Conservation (phyloP, 2,329 filamentous ascomycete species). For the Claviceps capensis region DNA sequence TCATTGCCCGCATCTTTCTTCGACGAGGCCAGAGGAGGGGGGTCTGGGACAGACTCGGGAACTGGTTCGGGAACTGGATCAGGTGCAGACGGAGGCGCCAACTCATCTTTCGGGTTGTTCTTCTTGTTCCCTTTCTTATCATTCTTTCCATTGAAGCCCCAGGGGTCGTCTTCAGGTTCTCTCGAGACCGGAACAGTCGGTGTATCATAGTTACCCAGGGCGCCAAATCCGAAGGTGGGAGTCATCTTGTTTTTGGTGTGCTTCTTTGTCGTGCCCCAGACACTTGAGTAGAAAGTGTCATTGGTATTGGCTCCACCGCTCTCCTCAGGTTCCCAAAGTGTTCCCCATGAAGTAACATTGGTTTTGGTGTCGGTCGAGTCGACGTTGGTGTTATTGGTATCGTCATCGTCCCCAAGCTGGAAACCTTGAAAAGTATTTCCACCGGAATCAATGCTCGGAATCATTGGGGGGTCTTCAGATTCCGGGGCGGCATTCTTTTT, state of each 20-base stretch:
- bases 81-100: constrained; percentile 7
- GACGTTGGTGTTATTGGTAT: constrained; percentile 44
- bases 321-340: constrained; percentile 31
- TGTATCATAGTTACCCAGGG: constrained; percentile 28
- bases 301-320: constrained; percentile 17
- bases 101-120: constrained; percentile 7
- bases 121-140: constrained; percentile 28
- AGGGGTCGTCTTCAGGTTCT: constrained; percentile 17
- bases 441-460: constrained; percentile 27
- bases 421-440: constrained; percentile 50
- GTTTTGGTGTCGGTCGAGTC: constrained; percentile 31
- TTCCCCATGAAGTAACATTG: constrained; percentile 44
- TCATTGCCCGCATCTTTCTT: constrained; percentile 7
- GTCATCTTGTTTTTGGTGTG: constrained; percentile 41
- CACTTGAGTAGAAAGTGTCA: constrained; percentile 29
- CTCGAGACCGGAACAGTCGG: constrained; percentile 20
- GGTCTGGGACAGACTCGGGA: constrained; percentile 11
- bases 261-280: constrained; percentile 32
- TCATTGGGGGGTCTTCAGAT: constrained; percentile 14
- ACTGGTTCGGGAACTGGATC: constrained; percentile 13
- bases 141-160: constrained; percentile 16
- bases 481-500: constrained; percentile 14
- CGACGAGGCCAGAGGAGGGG: not conserved
- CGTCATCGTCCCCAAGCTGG: constrained; percentile 44
- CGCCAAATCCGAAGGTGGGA: constrained; percentile 32